phyloP scores from a whole-genome alignment of 768 basidiomycete species.

The Omphalotus guepiniiformis region DNA sequence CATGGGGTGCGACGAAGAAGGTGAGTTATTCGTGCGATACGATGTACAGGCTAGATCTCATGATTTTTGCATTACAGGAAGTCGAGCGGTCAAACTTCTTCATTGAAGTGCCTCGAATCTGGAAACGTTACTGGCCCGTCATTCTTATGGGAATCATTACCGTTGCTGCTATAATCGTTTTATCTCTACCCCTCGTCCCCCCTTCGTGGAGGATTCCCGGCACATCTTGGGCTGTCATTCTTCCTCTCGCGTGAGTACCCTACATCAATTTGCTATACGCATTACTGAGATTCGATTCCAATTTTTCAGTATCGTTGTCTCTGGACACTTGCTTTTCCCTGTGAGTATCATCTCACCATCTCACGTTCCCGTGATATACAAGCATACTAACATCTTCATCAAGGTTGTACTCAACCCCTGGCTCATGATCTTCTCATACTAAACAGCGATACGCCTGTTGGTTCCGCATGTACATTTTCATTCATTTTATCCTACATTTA shows the following conservation, averaged over 20 bases:
- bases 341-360: slow-evolving; percentile 37
- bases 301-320: slow-evolving; percentile 48
- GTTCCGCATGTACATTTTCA: too few relatives aligned
- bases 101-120: slow-evolving; percentile 82
- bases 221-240: slow-evolving; percentile 66
- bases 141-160: slow-evolving; percentile 49
- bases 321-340: slow-evolving; percentile 71
- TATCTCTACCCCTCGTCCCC: slow-evolving; percentile 53
- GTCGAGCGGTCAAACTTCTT: slow-evolving; percentile 89
- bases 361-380: neutral
- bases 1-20: slow-evolving; percentile 77
- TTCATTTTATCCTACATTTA: too few relatives aligned
- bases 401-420: slow-evolving; percentile 84
- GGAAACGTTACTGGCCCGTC: slow-evolving; percentile 71
- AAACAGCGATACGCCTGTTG: too few relatives aligned
- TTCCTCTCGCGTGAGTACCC: slow-evolving; percentile 63
- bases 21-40: too few relatives aligned
- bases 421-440: slow-evolving; percentile 80
- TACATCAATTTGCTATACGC: slow-evolving; percentile 10
- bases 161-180: slow-evolving; percentile 52
- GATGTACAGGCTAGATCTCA: neutral
- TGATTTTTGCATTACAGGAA: slow-evolving; percentile 42
- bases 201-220: slow-evolving; percentile 59
- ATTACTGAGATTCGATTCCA: neutral
- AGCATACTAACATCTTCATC: neutral